Evolutionary conservation across 2,329 filamentous ascomycete species (phyloP).

Genomic region (Elsinoe ampelina): DNA sequence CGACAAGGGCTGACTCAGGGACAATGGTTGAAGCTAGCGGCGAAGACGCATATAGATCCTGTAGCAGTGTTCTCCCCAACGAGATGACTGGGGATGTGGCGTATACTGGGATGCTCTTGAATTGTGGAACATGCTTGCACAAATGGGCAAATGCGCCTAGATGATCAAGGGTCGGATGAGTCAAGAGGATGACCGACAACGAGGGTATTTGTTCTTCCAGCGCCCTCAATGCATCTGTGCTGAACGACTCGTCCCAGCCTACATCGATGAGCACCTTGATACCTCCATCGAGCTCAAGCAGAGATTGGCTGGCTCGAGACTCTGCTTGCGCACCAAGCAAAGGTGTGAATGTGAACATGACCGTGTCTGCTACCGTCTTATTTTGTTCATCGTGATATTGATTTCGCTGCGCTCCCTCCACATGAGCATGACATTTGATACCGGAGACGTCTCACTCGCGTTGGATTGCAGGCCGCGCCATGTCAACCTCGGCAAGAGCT

Average conservation of each 20-base stretch:
- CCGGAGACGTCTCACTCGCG: neutral
- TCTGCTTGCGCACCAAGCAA: constrained; percentile 84
- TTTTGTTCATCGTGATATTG: neutral
- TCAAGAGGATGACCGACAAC: constrained; percentile 85
- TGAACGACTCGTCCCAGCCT: constrained; percentile 91
- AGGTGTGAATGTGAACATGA: constrained; percentile 93
- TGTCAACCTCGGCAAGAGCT: too few relatives aligned
- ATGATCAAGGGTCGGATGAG: constrained; percentile 85
- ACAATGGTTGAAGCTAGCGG: constrained; percentile 81
- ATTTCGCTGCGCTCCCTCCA: too few relatives aligned
- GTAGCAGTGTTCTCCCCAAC: constrained; percentile 78
- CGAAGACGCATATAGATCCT: constrained; percentile 85
- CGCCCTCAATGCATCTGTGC: constrained; percentile 69
- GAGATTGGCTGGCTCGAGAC: constrained; percentile 82
- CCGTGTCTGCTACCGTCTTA: neutral
- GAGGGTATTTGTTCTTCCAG: constrained; percentile 67
- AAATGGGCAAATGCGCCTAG: constrained; percentile 91
- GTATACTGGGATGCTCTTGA: constrained; percentile 86
- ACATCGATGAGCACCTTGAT: constrained; percentile 92
- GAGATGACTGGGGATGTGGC: constrained; percentile 90
- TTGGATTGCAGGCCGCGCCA: too few relatives aligned
- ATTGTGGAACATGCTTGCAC: constrained; percentile 90
- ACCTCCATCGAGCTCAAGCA: constrained; percentile 90
- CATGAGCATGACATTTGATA: neutral
- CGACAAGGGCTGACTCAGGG: constrained; percentile 60